Evolutionary conservation across 257 asterid species (phyloP).

Genomic region (Solanum okadae): DNA sequence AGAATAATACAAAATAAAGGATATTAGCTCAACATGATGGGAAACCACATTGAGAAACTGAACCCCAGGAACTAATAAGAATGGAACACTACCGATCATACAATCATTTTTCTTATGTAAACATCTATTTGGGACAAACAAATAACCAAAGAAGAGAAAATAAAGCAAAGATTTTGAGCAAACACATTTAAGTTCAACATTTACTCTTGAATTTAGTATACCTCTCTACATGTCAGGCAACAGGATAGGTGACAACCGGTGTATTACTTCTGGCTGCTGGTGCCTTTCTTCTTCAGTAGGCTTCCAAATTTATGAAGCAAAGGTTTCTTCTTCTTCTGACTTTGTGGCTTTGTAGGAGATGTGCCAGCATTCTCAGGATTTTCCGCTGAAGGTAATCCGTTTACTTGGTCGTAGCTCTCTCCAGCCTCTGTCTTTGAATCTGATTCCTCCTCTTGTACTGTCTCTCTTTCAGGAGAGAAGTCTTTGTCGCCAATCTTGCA

Average conservation of each 20-base stretch:
- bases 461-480: conserved; percentile 57
- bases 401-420: conserved; percentile 31
- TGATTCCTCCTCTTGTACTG: conserved; percentile 64
- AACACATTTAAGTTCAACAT: conserved; percentile 22
- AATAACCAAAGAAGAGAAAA: conserved; percentile 1
- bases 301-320: conserved; percentile 77
- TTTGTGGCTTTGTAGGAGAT: conserved; percentile 42
- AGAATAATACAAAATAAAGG: conserved; percentile 1
- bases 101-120: conserved; percentile 25
- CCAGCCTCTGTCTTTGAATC: conserved; percentile 39
- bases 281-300: conserved; percentile 80
- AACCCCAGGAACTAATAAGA: conserved; percentile 3
- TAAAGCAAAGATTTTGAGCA: conserved; percentile 18
- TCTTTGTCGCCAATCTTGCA: conserved; percentile 84
- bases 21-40: background rate
- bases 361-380: conserved; percentile 37
- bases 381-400: conserved; percentile 42
- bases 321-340: conserved; percentile 86
- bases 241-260: background rate
- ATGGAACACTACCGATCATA: conserved; percentile 21
- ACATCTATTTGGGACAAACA: conserved; percentile 3
- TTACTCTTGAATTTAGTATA: conserved; percentile 21
- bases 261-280: conserved; percentile 46
- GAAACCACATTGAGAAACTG: background rate
- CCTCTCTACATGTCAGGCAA: conserved; percentile 23